Base-by-base conservation (phyloP, 2,329 filamentous ascomycete species). In the Fusarium sp. region DNA sequence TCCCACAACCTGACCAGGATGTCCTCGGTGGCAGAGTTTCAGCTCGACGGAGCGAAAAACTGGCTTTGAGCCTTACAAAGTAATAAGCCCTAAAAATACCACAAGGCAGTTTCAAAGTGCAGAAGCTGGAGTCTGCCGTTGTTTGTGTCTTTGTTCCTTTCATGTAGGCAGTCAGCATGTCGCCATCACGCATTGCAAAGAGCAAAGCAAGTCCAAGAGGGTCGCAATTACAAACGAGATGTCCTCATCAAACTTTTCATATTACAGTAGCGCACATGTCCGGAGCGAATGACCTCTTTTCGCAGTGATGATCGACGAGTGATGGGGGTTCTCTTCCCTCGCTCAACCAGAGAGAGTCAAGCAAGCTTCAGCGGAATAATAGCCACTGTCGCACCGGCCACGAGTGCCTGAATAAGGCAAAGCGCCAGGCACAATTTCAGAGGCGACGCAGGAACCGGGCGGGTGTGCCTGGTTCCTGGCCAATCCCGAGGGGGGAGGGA, bases 401-500 rank as follows among this genome's bases (percentile, higher is more conserved):
- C 50, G 27, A n/a, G 54, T 50, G 29, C 50, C 70, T 61, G 52
- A 62, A 73, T 70, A 52, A 61, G 68, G 66, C 58, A 68, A 70
- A 62, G 76, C 75, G 68, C 63, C 75, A 78, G 75, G 77, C 72
- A 75, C 73, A n/a, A 60, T 64, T 57, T 31, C 58, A 45, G 45
- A 76, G 65, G 64, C 64, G 72, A 77, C 33, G 74, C 76, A 78
- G 76, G 76, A 76, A 78, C 76, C 56, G 59, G 62, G 65, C 73
- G 67, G 61, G 71, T 68, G 73, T 70, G 66, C 73, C 71, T 65
- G 60, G 65, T 54, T 29, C 54, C 66, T 66, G 47, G 27, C 71
- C 71, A 74, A 74, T 75, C 68, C 65, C 14, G 35, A 29, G 22
- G 25, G 45, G 38, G 45, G 60, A 60, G 60, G 73, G 77, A 80